Conservation (phyloP, 2,329 filamentous ascomycete species). For the Thelonectria rubi region DNA sequence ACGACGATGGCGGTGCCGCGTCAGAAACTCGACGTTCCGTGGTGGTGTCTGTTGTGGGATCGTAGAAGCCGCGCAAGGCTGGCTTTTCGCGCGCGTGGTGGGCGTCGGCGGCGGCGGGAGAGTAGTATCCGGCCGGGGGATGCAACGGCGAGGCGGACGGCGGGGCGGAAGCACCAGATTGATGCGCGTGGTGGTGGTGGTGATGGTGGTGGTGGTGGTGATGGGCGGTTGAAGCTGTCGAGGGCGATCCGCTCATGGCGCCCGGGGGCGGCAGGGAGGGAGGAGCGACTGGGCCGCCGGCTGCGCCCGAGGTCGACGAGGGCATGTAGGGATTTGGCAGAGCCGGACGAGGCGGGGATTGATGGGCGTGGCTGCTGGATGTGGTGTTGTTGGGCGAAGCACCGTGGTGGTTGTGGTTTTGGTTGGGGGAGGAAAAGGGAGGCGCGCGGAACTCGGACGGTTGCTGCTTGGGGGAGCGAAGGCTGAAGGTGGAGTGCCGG, state of each 20-base stretch:
- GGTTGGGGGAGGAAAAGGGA: slow-evolving; percentile 44
- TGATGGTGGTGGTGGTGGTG: slow-evolving; percentile 31
- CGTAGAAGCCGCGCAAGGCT: slow-evolving; percentile 60
- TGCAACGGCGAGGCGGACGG: slow-evolving; percentile 55
- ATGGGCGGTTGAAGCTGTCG: slow-evolving; percentile 26
- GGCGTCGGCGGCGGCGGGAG: slow-evolving; percentile 42
- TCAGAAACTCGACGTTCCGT: slow-evolving; percentile 58
- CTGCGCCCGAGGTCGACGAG: slow-evolving; percentile 45
- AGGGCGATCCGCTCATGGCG: slow-evolving; percentile 39
- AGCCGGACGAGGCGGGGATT: slow-evolving; percentile 45
- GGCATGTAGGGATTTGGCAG: slow-evolving; percentile 50
- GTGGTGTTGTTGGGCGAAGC: slow-evolving; percentile 41
- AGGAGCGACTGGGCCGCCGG: slow-evolving; percentile 43
- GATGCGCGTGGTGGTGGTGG: slow-evolving; percentile 41
- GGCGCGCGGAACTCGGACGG: slow-evolving; percentile 50
- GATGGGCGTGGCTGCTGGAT: slow-evolving; percentile 43
- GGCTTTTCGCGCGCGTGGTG: slow-evolving; percentile 52
- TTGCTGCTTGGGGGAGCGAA: slow-evolving; percentile 58
- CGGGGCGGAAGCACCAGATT: slow-evolving; percentile 38
- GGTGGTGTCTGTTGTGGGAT: slow-evolving; percentile 61
- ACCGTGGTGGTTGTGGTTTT: slow-evolving; percentile 38
- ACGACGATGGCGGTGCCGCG: slow-evolving; percentile 47
- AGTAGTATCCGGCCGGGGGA: slow-evolving; percentile 54
- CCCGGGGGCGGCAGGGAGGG: slow-evolving; percentile 45
- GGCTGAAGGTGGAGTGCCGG: slow-evolving; percentile 56